Evolutionary conservation across 169 alveolate species (phyloP).

Genomic region (Plasmodium inui): DNA sequence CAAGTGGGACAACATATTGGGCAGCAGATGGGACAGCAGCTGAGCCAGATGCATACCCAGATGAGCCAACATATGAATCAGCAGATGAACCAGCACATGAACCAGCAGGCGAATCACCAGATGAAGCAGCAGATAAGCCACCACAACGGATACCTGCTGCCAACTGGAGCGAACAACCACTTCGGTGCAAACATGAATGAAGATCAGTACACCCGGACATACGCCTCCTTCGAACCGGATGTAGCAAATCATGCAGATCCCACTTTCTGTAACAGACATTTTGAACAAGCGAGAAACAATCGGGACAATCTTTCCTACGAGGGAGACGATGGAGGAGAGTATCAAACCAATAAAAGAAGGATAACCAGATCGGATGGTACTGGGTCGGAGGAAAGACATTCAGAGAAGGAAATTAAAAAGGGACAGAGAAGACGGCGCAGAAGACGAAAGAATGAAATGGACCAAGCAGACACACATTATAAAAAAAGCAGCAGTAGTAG

Average conservation of each 20-base stretch:
- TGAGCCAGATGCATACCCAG: background rate
- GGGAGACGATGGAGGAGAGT: constrained; percentile 29
- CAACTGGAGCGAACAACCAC: constrained; percentile 12
- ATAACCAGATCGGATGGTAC: constrained; percentile 27
- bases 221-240: constrained; percentile 21
- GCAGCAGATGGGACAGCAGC: background rate
- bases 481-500: constrained; percentile 8
- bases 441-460: constrained; percentile 48
- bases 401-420: constrained; percentile 33
- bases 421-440: constrained; percentile 38
- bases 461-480: constrained; percentile 4
- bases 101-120: background rate
- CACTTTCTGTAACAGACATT: constrained; percentile 12
- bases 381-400: constrained; percentile 44
- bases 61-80: constrained; percentile 15
- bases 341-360: constrained; percentile 7
- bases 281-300: constrained; percentile 24
- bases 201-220: background rate
- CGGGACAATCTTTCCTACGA: constrained; percentile 29
- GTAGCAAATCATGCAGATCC: constrained; percentile 5
- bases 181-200: constrained; percentile 13
- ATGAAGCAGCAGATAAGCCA: background rate
- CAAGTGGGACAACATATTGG: background rate
- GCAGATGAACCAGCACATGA: constrained; percentile 2
- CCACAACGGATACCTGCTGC: constrained; percentile 3